These are phyloP conservation scores for Trifolium repens DNA, from an alignment of 306 rosid genomes.

Conservation along the genomic window DNA sequence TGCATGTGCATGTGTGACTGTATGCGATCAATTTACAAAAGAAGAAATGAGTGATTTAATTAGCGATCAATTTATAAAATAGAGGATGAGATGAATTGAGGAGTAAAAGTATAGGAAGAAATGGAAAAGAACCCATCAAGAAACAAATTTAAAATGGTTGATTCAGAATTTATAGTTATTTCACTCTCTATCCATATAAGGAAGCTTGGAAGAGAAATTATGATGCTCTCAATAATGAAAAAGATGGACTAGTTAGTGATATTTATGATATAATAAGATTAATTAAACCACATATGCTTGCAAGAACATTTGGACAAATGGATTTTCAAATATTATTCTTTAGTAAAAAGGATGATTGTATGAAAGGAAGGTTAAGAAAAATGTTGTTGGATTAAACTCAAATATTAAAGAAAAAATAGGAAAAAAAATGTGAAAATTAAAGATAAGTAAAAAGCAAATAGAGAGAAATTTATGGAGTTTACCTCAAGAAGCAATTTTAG, in stretches of 20 bases:
- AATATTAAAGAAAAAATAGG: background rate
- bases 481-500: background rate
- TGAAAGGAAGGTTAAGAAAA: background rate
- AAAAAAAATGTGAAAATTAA: background rate
- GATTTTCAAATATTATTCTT: background rate
- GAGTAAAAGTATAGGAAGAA: too few relatives aligned
- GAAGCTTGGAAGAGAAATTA: background rate
- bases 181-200: too few relatives aligned
- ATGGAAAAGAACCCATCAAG: too few relatives aligned
- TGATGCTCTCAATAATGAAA: too few relatives aligned
- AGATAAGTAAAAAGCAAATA: background rate
- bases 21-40: too few relatives aligned
- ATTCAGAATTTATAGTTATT: too few relatives aligned
- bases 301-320: background rate
- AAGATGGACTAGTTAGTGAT: background rate
- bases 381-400: background rate
- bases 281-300: background rate
- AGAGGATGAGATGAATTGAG: too few relatives aligned
- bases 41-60: too few relatives aligned
- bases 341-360: background rate
- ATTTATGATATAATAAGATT: too few relatives aligned
- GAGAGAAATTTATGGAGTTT: background rate
- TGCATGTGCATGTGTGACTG: too few relatives aligned
- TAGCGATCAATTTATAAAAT: too few relatives aligned
- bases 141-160: too few relatives aligned